phyloP scores from a whole-genome alignment of 1,284 basidiomycete species.

The Gymnopus androsaceus region DNA sequence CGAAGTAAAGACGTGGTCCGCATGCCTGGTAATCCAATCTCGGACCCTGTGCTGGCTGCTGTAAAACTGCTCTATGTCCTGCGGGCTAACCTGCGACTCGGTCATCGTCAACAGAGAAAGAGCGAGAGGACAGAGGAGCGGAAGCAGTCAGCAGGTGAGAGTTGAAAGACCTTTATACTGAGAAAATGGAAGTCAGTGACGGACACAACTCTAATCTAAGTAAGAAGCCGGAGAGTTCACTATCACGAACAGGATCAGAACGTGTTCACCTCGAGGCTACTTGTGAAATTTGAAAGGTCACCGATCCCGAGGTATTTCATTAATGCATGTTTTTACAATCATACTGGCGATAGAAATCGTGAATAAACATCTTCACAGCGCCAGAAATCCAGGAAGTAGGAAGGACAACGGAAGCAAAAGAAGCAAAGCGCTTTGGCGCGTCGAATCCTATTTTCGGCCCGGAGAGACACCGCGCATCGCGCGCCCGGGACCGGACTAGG shows the following conservation, averaged over 20 bases:
- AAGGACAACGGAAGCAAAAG: too few species aligned
- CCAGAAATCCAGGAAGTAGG: too few species aligned
- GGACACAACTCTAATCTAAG: conserved; percentile 2
- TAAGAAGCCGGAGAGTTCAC: conserved; percentile 6
- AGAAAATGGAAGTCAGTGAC: conserved; percentile 11
- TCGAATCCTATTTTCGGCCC: too few species aligned
- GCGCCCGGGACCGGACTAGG: too few species aligned
- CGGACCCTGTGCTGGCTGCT: conserved; percentile 59
- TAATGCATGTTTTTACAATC: neutral
- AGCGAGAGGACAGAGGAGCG: conserved; percentile 9
- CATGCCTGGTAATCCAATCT: conserved; percentile 56
- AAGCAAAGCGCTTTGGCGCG: too few species aligned
- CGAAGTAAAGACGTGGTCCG: conserved; percentile 45
- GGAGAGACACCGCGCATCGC: too few species aligned
- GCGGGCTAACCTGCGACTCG: conserved; percentile 62
- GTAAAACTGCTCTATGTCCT: conserved; percentile 57
- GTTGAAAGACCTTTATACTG: conserved; percentile 14
- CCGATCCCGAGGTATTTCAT: neutral
- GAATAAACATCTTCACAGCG: too few species aligned
- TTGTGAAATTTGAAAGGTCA: neutral
- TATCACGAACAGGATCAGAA: conserved; percentile 36
- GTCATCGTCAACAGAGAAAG: conserved; percentile 49
- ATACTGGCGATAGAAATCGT: neutral
- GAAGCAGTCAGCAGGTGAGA: conserved; percentile 9
- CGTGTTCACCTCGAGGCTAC: conserved; percentile 1